Evolutionary conservation across 768 basidiomycete genomes (phyloP), one percentile per base, ranked within the genome.

Genomic region (Lentinula edodes): DNA sequence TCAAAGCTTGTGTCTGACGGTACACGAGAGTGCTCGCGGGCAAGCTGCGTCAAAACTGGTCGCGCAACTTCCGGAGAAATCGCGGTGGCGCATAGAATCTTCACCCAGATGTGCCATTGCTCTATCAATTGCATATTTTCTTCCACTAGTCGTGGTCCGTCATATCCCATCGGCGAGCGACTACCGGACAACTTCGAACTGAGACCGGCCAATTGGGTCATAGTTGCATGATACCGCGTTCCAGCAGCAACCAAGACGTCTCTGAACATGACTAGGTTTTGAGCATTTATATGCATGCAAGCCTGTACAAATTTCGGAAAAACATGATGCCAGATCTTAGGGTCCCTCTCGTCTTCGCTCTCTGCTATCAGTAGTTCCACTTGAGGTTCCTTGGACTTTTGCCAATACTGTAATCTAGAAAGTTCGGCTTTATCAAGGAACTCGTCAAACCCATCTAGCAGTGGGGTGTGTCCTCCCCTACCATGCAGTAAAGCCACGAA

Each of bases 51-150:
- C 60, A 86, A 75, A 2, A 79, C 74, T 6, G 83, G 82, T 34
- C 86, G 81, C 42, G 78, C 75, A 6, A 76, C 71, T 50, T 92
- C 91, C 0, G 85, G 81, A 4, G 87, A 78, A 2, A 83, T 75
- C 4, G 91, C 87, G 1, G 91, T 93, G n/a, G 88, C 83, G 65
- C 90, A 94, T n/a, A 96, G 79, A 20, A 89, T 80, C 64, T 90
- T 90, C 57, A 93, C 79, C 92, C 92, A 93, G 20, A 86, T 74
- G 62, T 88, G 82, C 92, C 92, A 94, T 71, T 94, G 91, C 46
- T 87, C 84, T 36, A 91, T 78, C 18, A 84, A 70, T 15, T 70
- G 69, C 67, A 78, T 84, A 66, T 86, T 85, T 39, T 39, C 59
- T 52, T 60, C 51, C 2, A 51, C 51, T 18, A 51, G 5, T 45